Percentiles rank a stretch among this genome's conserved stretches.
Evolutionary conservation across 805 yeast species (phyloP).

Genomic region (Helenozyma rhizophorensis): DNA sequence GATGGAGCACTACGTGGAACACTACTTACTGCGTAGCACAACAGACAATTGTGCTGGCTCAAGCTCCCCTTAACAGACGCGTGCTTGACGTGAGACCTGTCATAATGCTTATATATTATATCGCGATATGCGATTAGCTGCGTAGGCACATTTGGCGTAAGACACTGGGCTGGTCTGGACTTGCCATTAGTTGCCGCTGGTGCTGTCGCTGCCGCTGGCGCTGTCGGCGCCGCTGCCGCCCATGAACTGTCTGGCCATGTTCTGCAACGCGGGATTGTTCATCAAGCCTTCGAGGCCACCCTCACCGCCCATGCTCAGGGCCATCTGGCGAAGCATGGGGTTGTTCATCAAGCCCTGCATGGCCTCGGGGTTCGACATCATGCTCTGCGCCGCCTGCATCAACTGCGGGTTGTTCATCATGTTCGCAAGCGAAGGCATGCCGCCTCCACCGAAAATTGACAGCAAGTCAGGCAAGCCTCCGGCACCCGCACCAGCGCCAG

Average conservation of each 20-base stretch:
- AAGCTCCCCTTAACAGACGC: no score
- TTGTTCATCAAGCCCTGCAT: conserved; percentile 70
- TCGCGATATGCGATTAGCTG: no score
- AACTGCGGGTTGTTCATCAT: conserved; percentile 59
- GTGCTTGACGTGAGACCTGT: no score
- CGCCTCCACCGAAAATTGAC: conserved; percentile 71
- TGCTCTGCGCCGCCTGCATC: conserved; percentile 80
- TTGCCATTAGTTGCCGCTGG: conserved; percentile 1
- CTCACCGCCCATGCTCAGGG: conserved; percentile 65
- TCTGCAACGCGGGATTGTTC: conserved; percentile 71
- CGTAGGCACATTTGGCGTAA: no score
- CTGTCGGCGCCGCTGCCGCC: conserved; percentile 35
- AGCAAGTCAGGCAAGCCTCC: conserved; percentile 75
- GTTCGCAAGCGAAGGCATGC: conserved; percentile 53
- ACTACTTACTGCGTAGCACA: no score
- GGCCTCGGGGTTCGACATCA: conserved; percentile 84
- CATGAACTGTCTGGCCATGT: conserved; percentile 65
- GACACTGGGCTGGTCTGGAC: no score
- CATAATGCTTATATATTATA: no score
- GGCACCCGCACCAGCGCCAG: conserved; percentile 36
- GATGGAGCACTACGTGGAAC: no score
- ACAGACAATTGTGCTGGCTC: no score
- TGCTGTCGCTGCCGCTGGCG: conserved; percentile 1
- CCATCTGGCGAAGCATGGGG: conserved; percentile 82
- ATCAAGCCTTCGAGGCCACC: conserved; percentile 56